phyloP scores from a whole-genome alignment of 2,329 filamentous ascomycete species.

The Curvularia spicifera region DNA sequence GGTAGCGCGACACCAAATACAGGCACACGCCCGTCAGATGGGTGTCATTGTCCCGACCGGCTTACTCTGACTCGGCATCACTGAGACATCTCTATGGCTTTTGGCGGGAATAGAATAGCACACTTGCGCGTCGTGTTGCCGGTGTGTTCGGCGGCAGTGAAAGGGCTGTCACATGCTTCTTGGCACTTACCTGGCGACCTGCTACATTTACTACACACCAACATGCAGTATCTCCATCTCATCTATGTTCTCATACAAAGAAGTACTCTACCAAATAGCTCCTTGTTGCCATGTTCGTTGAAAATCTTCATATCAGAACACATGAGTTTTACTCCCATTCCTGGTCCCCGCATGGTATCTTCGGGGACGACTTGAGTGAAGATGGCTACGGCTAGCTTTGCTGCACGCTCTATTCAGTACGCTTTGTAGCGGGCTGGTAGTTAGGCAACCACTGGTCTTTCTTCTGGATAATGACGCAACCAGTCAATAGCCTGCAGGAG shows the following conservation, averaged over 20 bases:
- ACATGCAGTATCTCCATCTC: not conserved
- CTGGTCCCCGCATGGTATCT: not conserved
- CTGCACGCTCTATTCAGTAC: not conserved
- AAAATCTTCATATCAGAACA: not conserved
- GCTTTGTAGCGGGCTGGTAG: not conserved
- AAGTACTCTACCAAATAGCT: not conserved
- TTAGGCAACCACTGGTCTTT: not conserved
- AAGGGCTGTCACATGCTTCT: slow-evolving; percentile 12
- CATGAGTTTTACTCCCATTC: not conserved
- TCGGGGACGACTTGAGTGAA: not conserved
- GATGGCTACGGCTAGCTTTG: not conserved
- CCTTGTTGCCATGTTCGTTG: not conserved
- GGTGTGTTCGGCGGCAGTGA: not conserved
- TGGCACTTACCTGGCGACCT: slow-evolving; percentile 3
- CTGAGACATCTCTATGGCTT: slow-evolving; percentile 1
- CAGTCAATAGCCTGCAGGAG: not conserved
- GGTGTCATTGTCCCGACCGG: slow-evolving; percentile 8
- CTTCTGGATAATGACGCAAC: not conserved
- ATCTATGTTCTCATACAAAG: not conserved
- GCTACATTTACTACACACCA: not conserved
- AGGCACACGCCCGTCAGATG: slow-evolving; percentile 14
- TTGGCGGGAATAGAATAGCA: not conserved
- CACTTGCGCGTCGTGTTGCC: not conserved
- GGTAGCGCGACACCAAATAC: slow-evolving; percentile 25
- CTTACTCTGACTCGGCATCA: slow-evolving; percentile 21